Evolutionary conservation across 169 alveolate genomes (phyloP).

Genomic region (Eimeria acervulina): DNA sequence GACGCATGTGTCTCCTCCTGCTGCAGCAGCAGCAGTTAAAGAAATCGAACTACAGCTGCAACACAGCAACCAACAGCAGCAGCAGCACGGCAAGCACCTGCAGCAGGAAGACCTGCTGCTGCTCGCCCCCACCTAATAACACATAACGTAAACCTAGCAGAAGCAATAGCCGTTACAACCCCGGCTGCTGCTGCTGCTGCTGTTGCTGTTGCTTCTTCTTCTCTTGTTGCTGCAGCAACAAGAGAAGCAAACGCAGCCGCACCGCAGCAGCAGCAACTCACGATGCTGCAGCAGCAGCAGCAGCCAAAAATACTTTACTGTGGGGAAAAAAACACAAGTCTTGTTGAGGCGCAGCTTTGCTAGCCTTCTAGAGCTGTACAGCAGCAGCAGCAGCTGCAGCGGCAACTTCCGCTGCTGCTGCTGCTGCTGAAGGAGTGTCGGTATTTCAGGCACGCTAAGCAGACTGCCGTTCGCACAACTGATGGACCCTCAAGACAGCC

Average conservation of each 20-base stretch:
- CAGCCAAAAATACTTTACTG: too few species aligned
- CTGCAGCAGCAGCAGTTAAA: neutral
- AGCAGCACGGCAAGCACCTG: neutral
- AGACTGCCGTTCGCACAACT: neutral
- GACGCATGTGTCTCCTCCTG: neutral
- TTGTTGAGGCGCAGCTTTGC: too few species aligned
- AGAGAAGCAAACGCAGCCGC: neutral
- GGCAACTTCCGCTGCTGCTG: neutral
- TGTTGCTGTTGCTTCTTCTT: too few species aligned
- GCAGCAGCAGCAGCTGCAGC: conserved; percentile 26
- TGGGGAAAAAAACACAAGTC: too few species aligned
- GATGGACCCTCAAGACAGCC: neutral
- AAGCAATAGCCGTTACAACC: neutral
- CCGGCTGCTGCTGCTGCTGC: conserved; percentile 11
- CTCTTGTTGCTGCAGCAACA: too few species aligned
- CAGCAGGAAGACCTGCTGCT: neutral
- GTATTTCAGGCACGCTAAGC: neutral
- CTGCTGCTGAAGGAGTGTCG: neutral
- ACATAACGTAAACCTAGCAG: neutral
- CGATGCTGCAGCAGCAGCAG: neutral
- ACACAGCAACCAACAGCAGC: neutral
- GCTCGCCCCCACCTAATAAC: neutral
- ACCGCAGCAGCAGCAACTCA: conserved; percentile 1
- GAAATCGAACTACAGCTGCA: neutral
- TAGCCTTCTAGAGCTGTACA: neutral